Base-by-base conservation (phyloP, 2,329 filamentous ascomycete genomes). In the Penicillium capsulatum region DNA sequence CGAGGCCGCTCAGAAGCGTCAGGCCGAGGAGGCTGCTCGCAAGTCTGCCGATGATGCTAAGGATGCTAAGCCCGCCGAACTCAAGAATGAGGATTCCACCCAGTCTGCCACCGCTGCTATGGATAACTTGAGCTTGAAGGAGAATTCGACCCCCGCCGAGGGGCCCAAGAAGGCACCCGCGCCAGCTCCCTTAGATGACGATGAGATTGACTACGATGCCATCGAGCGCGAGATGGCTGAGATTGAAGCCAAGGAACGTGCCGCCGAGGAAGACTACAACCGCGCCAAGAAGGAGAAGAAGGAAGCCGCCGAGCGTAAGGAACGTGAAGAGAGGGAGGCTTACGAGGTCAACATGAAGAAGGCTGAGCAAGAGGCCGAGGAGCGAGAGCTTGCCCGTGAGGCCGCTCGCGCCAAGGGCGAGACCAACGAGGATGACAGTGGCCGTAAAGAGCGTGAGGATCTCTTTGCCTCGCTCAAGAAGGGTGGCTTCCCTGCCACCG, bases 201-300 rank as follows among this genome's bases (percentile, higher is more conserved):
- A 70, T 32, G 68, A 71, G 34, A 65, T 69, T 38, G 69, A 72
- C 41, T 67, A 55, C 33, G 69, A 71, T 50, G 67, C 67, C 13
- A 69, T 72, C 40, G 68, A 71, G 51, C 63, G 64, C 28, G 70
- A 73, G 45, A 46, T 71, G 51, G 70, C 68, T 28, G 69, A 69
- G 26, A 59, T 66, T 19, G 70, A 73, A 45, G 69, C 68, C 24
- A 67, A 69, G 53, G 70, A 73, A 47, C 58, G 59, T 22, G 67
- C 66, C 5, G 61, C 59, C 3, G 70, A 73, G 45, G 66, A 63
- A 31, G 66, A 63, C 10, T 73, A 73, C 51, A 58, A 86, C 61
- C 82, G 86, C 61, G 84, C 86, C 66, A 90, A 89, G 66, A 79
- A 86, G 57, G 83, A 81, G n/a, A 81, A 88, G 61, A 86, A 86